Percentiles rank a stretch among this genome's conserved stretches.
Conservation (phyloP, 306 rosid genomes). For the Fagus sylvatica region DNA sequence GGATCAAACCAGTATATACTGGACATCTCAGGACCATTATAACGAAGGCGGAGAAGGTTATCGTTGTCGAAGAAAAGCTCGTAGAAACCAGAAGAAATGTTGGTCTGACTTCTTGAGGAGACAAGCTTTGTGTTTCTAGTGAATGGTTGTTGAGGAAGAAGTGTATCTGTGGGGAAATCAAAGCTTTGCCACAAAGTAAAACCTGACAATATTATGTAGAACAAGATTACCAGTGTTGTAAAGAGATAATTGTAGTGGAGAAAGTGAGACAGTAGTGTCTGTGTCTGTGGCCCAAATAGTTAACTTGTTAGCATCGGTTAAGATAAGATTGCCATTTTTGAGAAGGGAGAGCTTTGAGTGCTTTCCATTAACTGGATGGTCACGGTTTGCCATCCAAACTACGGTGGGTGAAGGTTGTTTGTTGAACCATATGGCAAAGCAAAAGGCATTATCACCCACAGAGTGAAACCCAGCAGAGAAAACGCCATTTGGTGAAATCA, state of each 20-base stretch:
- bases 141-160: conserved; percentile 39
- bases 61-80: conserved; percentile 26
- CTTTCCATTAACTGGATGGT: conserved; percentile 41
- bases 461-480: conserved; percentile 50
- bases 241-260: conserved; percentile 22
- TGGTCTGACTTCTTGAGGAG: conserved; percentile 27
- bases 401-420: not conserved
- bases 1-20: conserved; percentile 29
- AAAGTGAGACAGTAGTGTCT: not conserved
- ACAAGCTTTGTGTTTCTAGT: conserved; percentile 25
- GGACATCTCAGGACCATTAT: conserved; percentile 28
- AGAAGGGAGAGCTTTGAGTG: conserved; percentile 44
- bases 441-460: conserved; percentile 41
- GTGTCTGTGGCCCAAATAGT: conserved; percentile 36
- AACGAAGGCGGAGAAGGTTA: conserved; percentile 27
- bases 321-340: conserved; percentile 36
- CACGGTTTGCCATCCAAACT: conserved; percentile 52
- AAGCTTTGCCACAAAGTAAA: conserved; percentile 43
- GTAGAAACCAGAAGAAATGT: conserved; percentile 34
- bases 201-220: conserved; percentile 12
- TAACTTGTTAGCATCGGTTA: conserved; percentile 30
- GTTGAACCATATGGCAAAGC: conserved; percentile 47
- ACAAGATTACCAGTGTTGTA: conserved; percentile 41
- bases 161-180: conserved; percentile 46
- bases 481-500: conserved; percentile 31